These are phyloP conservation scores for Amoeboaphelidium protococcarum DNA, from an alignment of 371 early-diverging fungal species.

Conservation along the genomic window DNA sequence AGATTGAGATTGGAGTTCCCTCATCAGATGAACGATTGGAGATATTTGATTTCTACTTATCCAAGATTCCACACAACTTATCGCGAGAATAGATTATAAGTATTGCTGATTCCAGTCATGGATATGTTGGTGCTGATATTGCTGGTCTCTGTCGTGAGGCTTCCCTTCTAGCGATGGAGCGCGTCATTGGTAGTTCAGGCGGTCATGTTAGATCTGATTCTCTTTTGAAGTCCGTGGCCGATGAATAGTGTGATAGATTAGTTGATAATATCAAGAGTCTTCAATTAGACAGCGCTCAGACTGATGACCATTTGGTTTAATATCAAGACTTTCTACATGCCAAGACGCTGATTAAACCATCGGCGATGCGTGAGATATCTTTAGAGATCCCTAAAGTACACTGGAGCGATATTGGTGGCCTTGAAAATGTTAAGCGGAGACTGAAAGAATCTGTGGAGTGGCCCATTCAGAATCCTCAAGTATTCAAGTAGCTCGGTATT, in stretches of 20 bases:
- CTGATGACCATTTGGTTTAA: too few relatives aligned
- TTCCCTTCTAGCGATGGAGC: constrained; percentile 46
- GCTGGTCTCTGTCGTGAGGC: constrained; percentile 65
- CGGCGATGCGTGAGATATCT: constrained; percentile 20
- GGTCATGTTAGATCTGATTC: not conserved
- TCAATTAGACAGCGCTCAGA: not conserved
- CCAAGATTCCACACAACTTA: constrained; percentile 35
- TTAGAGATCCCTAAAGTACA: constrained; percentile 79
- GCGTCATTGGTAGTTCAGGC: constrained; percentile 9
- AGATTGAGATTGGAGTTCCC: constrained; percentile 81
- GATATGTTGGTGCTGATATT: constrained; percentile 95
- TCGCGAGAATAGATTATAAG: constrained; percentile 20
- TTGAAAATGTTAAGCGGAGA: constrained; percentile 70
- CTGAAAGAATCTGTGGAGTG: constrained; percentile 94
- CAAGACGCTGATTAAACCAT: not conserved
- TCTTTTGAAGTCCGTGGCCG: constrained; percentile 4
- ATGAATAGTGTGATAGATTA: too few relatives aligned
- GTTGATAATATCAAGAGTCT: not conserved
- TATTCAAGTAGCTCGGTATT: constrained; percentile 60
- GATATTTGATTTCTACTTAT: constrained; percentile 44
- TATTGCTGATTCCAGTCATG: constrained; percentile 48
- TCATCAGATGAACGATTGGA: constrained; percentile 31
- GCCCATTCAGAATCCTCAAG: constrained; percentile 80
- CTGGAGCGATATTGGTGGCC: constrained; percentile 95
- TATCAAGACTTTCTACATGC: constrained; percentile 8